A percentile compares a stretch with the other conserved stretches of the same genome.
Evolutionary conservation across 495 filamentous ascomycete genomes (phyloP).

Genomic region (Echria macrotheca): DNA sequence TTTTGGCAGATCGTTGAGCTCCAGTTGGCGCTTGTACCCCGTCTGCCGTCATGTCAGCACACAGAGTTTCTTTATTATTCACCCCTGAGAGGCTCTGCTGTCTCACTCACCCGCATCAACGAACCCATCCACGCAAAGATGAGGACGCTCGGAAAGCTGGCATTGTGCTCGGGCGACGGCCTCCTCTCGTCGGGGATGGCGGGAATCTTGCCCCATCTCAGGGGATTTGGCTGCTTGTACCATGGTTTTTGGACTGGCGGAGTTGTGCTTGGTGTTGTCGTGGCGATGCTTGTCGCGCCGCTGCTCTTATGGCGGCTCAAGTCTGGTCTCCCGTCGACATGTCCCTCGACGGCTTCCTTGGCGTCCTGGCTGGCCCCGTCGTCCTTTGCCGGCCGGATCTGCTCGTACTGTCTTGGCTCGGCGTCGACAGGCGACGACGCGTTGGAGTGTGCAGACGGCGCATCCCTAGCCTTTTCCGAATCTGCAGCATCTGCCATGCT

Average conservation of each 20-base stretch:
- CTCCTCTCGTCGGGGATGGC: constrained; percentile 53
- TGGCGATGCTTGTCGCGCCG: constrained; percentile 37
- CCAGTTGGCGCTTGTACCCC: constrained; percentile 79
- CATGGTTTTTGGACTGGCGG: constrained; percentile 46
- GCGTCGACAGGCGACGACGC: constrained; percentile 2
- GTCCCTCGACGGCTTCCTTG: constrained; percentile 13
- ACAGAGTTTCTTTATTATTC: not conserved
- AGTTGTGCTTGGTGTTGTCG: constrained; percentile 19
- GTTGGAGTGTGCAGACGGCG: not conserved
- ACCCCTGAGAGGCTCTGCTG: too few species aligned
- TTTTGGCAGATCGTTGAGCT: constrained; percentile 78
- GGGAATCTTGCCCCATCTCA: constrained; percentile 54
- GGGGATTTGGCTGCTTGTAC: constrained; percentile 57
- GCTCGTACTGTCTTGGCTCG: constrained; percentile 9
- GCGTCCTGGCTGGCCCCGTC: constrained; percentile 3
- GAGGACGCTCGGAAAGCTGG: constrained; percentile 53
- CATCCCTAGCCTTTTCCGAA: constrained; percentile 2
- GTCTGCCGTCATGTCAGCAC: constrained; percentile 33
- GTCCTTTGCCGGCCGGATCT: constrained; percentile 1
- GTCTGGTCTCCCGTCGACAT: constrained; percentile 20
- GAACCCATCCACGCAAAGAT: constrained; percentile 67
- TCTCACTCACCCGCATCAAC: constrained; percentile 54
- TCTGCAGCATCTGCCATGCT: constrained; percentile 2
- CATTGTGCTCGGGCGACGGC: constrained; percentile 53
- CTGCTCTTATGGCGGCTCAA: constrained; percentile 37